Base-by-base conservation (phyloP, 371 early-diverging fungal genomes). In the Nematocida minor region DNA sequence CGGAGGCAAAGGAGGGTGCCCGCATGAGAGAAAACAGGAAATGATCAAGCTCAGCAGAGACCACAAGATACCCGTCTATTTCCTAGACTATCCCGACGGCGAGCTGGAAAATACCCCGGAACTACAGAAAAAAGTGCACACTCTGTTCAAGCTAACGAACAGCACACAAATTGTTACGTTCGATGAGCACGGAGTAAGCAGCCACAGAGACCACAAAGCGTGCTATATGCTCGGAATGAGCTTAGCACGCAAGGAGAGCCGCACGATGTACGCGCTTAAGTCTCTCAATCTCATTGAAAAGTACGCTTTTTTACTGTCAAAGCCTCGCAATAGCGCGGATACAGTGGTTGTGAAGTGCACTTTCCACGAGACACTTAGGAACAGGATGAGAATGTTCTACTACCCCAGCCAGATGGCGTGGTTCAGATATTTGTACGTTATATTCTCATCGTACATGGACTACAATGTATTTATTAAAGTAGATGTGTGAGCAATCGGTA, bases 201-300 rank as follows among this genome's bases (percentile, higher is more conserved):
- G 91, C 0, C 97, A 97, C 83, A 84, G 88, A 54, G 96, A 96
- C 85, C 97, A 97, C 83, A 89, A 89, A 60, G 89, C 93, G 2
- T 87, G 88, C 41, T 90, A 88, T 81, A 79, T 87, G 60, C 93
- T 92, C 63, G 88, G 91, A 36, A 88, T 87, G 89, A 80, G 83
- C 25, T 67, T 80, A 32, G 16, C 25, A 48, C 55, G 69, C 41
- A 80, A 63, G 68, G 54, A n/a, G 54, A 77, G 4, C 66, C 77
- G 38, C 53, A 70, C 27, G 60, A 81, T 32, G 53, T 87, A 40
- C 90, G 41, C 22, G 2, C 90, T 85, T 84, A 84, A 51, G 85
- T 92, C 55, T 81, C 82, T 53, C 87, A 90, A 1, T 85, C 89
- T 66, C 82, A 70, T 88, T 27, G 88, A 90, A 67, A 95, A 94